Conservation (phyloP, 2,329 filamentous ascomycete genomes). For the Fusarium fracticaudum region DNA sequence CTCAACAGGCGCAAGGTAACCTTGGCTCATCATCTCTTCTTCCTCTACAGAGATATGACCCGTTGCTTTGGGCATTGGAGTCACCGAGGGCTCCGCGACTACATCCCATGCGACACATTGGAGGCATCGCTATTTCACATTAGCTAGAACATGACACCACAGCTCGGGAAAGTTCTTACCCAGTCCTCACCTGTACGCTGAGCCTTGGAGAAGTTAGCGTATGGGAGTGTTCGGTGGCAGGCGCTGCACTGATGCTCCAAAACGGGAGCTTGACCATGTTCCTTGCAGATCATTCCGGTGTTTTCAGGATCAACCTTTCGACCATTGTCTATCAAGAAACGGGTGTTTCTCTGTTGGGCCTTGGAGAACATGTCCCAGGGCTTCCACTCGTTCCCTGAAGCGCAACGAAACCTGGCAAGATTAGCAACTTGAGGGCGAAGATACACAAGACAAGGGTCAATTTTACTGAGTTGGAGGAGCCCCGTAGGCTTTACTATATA, state of each 20-base stretch:
- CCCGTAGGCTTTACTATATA: not conserved
- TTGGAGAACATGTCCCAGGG: constrained; percentile 45
- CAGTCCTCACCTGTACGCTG: constrained; percentile 38
- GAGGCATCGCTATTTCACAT: constrained; percentile 45
- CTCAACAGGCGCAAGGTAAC: constrained; percentile 19
- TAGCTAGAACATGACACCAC: not conserved
- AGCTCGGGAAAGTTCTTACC: constrained; percentile 38
- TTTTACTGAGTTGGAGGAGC: constrained; percentile 14
- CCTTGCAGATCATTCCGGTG: constrained; percentile 50
- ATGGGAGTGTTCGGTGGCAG: constrained; percentile 43
- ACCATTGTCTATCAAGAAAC: constrained; percentile 24
- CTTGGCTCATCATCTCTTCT: not conserved
- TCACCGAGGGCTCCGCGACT: constrained; percentile 48
- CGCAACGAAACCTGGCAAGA: constrained; percentile 46
- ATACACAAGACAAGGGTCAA: too few species aligned
- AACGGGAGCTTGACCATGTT: constrained; percentile 42
- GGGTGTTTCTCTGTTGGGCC: constrained; percentile 38
- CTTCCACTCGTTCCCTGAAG: constrained; percentile 51
- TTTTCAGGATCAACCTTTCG: constrained; percentile 10
- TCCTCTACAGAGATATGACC: constrained; percentile 49
- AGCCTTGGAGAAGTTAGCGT: constrained; percentile 46
- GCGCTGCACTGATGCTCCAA: constrained; percentile 46
- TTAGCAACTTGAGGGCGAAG: not conserved
- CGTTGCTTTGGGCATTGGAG: constrained; percentile 44
- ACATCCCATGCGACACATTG: constrained; percentile 49